Base-by-base conservation (phyloP, 2,329 filamentous ascomycete species). In the Mollisia scopiformis region DNA sequence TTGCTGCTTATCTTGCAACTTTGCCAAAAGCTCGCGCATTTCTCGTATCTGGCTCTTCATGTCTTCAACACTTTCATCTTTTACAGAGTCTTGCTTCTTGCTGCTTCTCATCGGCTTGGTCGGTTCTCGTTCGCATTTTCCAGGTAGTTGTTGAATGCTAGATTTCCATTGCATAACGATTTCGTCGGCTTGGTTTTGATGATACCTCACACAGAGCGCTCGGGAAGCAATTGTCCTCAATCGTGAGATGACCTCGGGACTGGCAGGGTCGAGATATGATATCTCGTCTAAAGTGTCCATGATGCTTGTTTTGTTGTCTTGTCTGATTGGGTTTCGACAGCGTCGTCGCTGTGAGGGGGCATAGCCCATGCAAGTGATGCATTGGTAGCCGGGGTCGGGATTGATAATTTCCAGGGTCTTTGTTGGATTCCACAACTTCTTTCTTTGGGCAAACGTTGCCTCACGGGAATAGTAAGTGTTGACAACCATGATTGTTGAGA, bases 401-500 rank as follows among this genome's bases (percentile, higher is more conserved):
- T 67, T 65, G 59, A 62, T 58, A 37, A 65, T 66, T 41, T 46
- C 52, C 21, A 66, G 55, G 28, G 47, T 55, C n/a, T 61, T 55
- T 19, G 23, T 46, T 27, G 65, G 65, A 57, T 65, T 49, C 65
- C 63, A 67, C 35, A 65, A 35, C 33, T 62, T 64, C 13, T 39
- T 49, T 55, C 30, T 58, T 47, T 55, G 27, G 21, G 43, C 7
- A 27, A 33, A 55, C 43, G 43, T 5, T 35, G 4, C 27, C 6
- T 46, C 31, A 27, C 37, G 33, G 33, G 49, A 51, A 31, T 35
- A 54, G 37, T 50, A 23, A 56, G 21, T 55, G 27, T 51, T 49
- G 6, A 1, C 13, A 41, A 14, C 39, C 61, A 59, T 59, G n/a
- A n/a, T n/a, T 35, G 31, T 35, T 35, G 31, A 10, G 3, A 13